Evolutionary conservation across 1,284 basidiomycete genomes (phyloP).

Genomic region (Ganoderma leucocontextum): DNA sequence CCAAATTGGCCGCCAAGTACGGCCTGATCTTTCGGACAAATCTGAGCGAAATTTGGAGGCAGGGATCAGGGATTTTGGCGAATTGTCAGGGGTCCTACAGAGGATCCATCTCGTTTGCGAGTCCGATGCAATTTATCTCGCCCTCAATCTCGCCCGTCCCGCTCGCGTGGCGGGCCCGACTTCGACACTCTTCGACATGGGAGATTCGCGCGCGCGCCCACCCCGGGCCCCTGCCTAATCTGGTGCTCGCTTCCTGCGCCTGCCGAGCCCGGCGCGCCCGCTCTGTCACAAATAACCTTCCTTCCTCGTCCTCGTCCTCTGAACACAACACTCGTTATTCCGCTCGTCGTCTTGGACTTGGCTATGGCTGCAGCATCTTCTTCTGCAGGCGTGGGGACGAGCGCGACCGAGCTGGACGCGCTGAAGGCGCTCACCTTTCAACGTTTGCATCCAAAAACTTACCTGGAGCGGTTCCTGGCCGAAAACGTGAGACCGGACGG

Average conservation of each 20-base stretch:
- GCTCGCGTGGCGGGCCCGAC: constrained; percentile 7
- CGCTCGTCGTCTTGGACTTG: not conserved
- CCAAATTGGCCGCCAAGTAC: no score
- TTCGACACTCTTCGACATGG: constrained; percentile 13
- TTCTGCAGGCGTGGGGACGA: constrained; percentile 17
- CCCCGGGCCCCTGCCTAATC: not conserved
- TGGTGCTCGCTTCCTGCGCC: not conserved
- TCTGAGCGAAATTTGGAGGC: no score
- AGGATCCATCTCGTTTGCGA: constrained; percentile 17
- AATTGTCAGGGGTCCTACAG: no score
- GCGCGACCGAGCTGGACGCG: constrained; percentile 35
- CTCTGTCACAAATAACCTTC: no score
- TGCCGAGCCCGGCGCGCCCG: not conserved
- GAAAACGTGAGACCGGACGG: constrained; percentile 83
- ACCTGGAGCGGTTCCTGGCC: constrained; percentile 81
- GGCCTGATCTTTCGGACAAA: no score
- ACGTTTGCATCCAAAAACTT: constrained; percentile 82
- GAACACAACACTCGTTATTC: not conserved
- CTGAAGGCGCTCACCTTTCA: constrained; percentile 80
- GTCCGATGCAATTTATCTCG: constrained; percentile 31
- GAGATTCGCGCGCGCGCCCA: constrained; percentile 4
- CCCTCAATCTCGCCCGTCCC: constrained; percentile 29
- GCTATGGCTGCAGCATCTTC: constrained; percentile 35
- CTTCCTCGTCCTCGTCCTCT: not conserved
- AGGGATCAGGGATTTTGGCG: no score